Percentiles rank a stretch among this genome's conserved stretches.
phyloP scores from a whole-genome alignment of 352 stramenopile species.

The Globisporangium orthogonon region DNA sequence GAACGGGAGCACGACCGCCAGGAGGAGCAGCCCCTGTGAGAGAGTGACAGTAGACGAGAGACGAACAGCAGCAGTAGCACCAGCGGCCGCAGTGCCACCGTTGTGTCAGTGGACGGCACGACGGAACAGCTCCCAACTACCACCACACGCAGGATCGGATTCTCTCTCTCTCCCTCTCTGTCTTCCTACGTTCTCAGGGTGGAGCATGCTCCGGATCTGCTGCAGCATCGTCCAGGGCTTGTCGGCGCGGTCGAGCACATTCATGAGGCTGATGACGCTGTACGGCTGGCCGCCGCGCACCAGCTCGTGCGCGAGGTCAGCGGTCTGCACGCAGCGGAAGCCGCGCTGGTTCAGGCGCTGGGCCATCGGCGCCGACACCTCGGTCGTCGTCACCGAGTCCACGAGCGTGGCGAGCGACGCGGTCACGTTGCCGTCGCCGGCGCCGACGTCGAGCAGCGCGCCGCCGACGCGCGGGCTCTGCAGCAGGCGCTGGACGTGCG shows the following conservation, averaged over 20 bases:
- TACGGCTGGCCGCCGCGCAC: slow-evolving; percentile 38
- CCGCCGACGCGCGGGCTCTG: slow-evolving; percentile 33
- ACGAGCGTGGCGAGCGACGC: slow-evolving; percentile 72
- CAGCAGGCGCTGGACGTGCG: slow-evolving; percentile 65
- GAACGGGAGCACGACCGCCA: slow-evolving; percentile 78
- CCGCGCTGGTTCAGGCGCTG: slow-evolving; percentile 63
- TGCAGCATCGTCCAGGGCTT: slow-evolving; percentile 72
- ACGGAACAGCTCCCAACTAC: too few relatives aligned
- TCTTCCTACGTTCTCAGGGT: slow-evolving; percentile 43
- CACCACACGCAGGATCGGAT: neutral
- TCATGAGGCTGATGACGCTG: slow-evolving; percentile 76
- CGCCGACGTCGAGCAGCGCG: slow-evolving; percentile 74
- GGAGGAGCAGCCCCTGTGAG: slow-evolving; percentile 51
- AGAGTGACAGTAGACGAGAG: neutral
- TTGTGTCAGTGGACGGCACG: too few relatives aligned
- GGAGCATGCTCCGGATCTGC: slow-evolving; percentile 68
- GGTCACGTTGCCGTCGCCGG: slow-evolving; percentile 81
- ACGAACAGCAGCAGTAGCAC: neutral
- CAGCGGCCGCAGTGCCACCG: too few relatives aligned
- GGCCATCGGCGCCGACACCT: slow-evolving; percentile 78
- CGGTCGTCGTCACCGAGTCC: slow-evolving; percentile 56
- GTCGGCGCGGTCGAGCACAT: slow-evolving; percentile 77
- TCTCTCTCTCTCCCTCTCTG: neutral
- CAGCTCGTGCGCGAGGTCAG: too few relatives aligned
- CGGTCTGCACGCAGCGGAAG: slow-evolving; percentile 53